Conservation (phyloP, 352 stramenopile genomes). For the Pseudoperonospora humuli region DNA sequence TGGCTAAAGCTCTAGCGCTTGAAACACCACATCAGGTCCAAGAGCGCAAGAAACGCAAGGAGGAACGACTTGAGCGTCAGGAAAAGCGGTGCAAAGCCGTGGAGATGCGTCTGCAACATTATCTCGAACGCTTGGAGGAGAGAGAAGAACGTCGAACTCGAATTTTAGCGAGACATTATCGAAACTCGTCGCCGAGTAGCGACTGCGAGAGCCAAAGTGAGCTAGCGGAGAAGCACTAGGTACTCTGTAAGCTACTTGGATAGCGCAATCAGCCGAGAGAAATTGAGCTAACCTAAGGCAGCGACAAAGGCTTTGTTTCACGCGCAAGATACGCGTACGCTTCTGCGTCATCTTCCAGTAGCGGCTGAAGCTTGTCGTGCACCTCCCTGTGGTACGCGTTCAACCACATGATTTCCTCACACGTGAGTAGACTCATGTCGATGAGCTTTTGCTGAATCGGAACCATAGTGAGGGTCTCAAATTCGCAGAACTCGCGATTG, state of each 20-base stretch:
- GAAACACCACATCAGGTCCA: slow-evolving; percentile 60
- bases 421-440: slow-evolving; percentile 86
- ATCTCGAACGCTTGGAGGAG: slow-evolving; percentile 41
- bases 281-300: slow-evolving; percentile 9
- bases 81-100: slow-evolving; percentile 35
- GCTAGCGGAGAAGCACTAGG: neutral
- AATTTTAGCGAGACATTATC: slow-evolving; percentile 23
- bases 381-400: slow-evolving; percentile 91
- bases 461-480: slow-evolving; percentile 96
- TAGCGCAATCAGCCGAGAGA: neutral
- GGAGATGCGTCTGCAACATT: slow-evolving; percentile 41
- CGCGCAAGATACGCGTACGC: slow-evolving; percentile 67
- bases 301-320: slow-evolving; percentile 58
- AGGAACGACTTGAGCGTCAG: slow-evolving; percentile 41
- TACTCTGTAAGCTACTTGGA: no score
- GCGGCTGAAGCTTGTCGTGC: slow-evolving; percentile 85
- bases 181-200: slow-evolving; percentile 27
- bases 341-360: slow-evolving; percentile 64
- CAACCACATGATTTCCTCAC: slow-evolving; percentile 92
- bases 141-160: slow-evolving; percentile 32
- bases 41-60: slow-evolving; percentile 38
- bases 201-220: neutral
- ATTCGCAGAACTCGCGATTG: slow-evolving; percentile 90
- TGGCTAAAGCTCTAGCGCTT: slow-evolving; percentile 54
- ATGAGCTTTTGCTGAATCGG: slow-evolving; percentile 98